Evolutionary conservation across 106 monocot genomes (phyloP), one percentile per base, ranked within the genome.

Genomic region (Phalaenopsis equestris): DNA sequence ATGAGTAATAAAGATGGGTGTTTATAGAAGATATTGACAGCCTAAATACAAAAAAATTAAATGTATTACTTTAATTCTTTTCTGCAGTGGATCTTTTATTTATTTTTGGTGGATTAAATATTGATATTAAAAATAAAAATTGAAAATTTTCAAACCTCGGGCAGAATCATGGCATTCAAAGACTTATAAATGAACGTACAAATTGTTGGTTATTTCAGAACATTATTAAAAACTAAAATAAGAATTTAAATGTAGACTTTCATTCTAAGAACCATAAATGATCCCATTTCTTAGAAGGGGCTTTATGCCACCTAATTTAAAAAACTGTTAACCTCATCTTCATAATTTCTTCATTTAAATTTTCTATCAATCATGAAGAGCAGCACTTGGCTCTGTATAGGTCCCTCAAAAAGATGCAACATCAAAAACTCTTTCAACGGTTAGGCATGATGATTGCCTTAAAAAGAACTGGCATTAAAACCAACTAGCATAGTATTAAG

Each of bases 321-420:
- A 61, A 61, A 61, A 21, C 21, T 21, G n/a, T 61, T 61, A n/a
- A n/a, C 21, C 61, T 61, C 61, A 6, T n/a, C 52, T 61, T 19
- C 21, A 61, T n/a, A 61, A 61, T 61, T 61, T 61, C 18, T 61
- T 61, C 61, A 61, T 61, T 61, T 61, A n/a, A 61, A 21, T 57
- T 57, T 15, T 57, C 15, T 57, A 57, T 57, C 57, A 15, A 17
- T 57, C 15, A 2, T 57, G 57, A 57, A 19, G 18, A 57, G 1
- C 4, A 57, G 19, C 16, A 17, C 21, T n/a, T 61, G 61, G 61
- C 21, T 61, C 61, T 61, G 61, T 23, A 61, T n/a, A 10, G 21
- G 61, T 61, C 21, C 19, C 19, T 0, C n/a, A 61, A 61, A 8
- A 61, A 18, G 6, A 61, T 61, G 19, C 61, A 61, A 52, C 61